phyloP scores from a whole-genome alignment of 345 rosid species.

The Boechera retrofracta region DNA sequence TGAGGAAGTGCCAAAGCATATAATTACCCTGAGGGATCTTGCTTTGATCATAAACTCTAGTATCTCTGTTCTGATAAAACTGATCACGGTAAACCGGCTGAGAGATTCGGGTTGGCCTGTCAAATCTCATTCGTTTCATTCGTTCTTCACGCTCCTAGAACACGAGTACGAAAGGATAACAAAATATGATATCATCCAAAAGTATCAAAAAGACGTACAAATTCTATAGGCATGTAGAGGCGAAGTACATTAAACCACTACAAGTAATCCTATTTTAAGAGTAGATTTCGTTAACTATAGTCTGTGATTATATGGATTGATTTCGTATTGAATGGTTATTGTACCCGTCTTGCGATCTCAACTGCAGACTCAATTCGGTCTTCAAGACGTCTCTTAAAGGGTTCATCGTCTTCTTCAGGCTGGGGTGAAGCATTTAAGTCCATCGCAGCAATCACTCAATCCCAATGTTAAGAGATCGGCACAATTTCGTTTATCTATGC shows the following conservation, averaged over 20 bases:
- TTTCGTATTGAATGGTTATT: no score
- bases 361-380: conserved; percentile 62
- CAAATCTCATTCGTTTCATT: conserved; percentile 68
- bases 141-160: conserved; percentile 94
- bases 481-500: no score
- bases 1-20: neutral
- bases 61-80: conserved; percentile 35
- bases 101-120: conserved; percentile 50
- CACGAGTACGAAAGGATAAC: no score
- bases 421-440: conserved; percentile 70
- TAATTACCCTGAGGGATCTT: conserved; percentile 83
- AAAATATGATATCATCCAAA: no score
- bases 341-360: conserved; percentile 71
- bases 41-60: conserved; percentile 61
- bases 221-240: no score
- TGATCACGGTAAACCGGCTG: conserved; percentile 57
- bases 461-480: no score
- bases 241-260: no score
- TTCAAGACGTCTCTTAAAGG: conserved; percentile 50
- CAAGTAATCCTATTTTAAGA: no score
- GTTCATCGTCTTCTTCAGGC: conserved; percentile 79
- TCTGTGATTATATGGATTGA: no score
- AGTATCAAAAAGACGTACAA: no score
- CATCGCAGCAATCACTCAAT: conserved; percentile 53
- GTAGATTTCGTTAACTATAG: no score